Evolutionary conservation across 2,329 filamentous ascomycete genomes (phyloP).

Genomic region (Berkeleyomyces basicola): DNA sequence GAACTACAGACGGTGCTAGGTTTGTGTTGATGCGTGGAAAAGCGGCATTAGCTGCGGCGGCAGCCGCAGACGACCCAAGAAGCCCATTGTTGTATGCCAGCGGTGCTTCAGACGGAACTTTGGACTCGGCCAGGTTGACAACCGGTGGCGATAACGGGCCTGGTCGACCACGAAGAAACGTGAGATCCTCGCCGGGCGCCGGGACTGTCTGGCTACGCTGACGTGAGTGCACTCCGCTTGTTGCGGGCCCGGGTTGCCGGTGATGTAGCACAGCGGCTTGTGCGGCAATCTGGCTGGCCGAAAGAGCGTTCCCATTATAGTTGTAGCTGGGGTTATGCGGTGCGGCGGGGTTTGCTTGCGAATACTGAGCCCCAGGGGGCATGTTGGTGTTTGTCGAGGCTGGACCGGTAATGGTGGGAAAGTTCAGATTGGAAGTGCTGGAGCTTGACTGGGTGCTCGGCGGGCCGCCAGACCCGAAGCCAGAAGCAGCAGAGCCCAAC

Average conservation of each 20-base stretch:
- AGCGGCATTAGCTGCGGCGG: conserved; percentile 55
- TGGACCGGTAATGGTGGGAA: conserved; percentile 36
- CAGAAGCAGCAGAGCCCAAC: not conserved
- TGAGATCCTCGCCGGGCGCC: conserved; percentile 25
- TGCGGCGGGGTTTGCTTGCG: conserved; percentile 19
- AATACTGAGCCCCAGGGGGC: conserved; percentile 17
- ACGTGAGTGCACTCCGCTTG: conserved; percentile 30
- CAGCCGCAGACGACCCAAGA: conserved; percentile 45
- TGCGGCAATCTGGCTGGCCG: conserved; percentile 64
- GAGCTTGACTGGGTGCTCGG: conserved; percentile 5
- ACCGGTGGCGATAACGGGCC: conserved; percentile 43
- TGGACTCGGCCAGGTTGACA: conserved; percentile 48
- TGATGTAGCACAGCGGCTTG: conserved; percentile 60
- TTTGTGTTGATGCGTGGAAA: conserved; percentile 37
- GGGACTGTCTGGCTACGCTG: conserved; percentile 57
- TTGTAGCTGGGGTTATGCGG: conserved; percentile 9
- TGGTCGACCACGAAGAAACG: conserved; percentile 16
- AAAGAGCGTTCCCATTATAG: conserved; percentile 24
- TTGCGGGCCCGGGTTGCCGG: conserved; percentile 21
- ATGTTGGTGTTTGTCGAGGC: conserved; percentile 19
- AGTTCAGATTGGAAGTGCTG: conserved; percentile 1
- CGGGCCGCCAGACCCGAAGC: not conserved
- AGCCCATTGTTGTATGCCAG: conserved; percentile 47
- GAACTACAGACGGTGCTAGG: not conserved
- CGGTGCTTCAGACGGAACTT: conserved; percentile 38